Evolutionary conservation across 495 filamentous ascomycete species (phyloP), one percentile per base, ranked within the genome.

Genomic region (Mycothermus thermophilus): DNA sequence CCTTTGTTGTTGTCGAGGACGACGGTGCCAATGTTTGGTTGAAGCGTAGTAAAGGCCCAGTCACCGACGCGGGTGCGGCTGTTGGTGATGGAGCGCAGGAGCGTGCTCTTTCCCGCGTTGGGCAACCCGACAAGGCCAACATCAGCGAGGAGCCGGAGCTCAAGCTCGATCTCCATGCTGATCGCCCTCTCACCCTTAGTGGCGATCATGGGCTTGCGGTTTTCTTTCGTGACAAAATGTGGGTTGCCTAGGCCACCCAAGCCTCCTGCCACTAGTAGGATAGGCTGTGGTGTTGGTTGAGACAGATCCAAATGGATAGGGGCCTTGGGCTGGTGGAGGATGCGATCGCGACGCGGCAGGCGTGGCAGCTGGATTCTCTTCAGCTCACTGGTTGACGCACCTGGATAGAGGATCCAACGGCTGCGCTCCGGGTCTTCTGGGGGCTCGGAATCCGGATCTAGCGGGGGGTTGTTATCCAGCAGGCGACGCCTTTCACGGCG

Each of bases 41-140:
- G 77, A 5, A 97, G 66, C 0, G 90, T 97, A 4, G 90, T 97
- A 50, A 97, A 97, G 13, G 84, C 90, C 90, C 90, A 97, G 49
- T 83, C 73, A 15, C 90, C 90, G 18, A 97, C 78, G 11, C 92
- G 74, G 2, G 92, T 80, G 29, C 83, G 74, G 55, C 82, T 86
- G 44, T 81, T 78, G 43, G 72, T 92, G 43, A 97, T 58, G 1
- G 87, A 79, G 29, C 90, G 79, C 4, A 95, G 71, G 6, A 97
- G 68, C 0, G 92, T 95, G 51, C 81, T 90, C 54, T 97, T 97
- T 9, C 90, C 90, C 2, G 92, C 90, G 54, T 97, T 97, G 0
- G 90, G 92, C 32, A 94, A 71, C 1, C 90, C 90, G 17, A 97
- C 90, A 8, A 97, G 64, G 1, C 88, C 90, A 12, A 97, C 79